Base-by-base conservation (phyloP, 352 stramenopile genomes). In the Globisporangium camurandrum region DNA sequence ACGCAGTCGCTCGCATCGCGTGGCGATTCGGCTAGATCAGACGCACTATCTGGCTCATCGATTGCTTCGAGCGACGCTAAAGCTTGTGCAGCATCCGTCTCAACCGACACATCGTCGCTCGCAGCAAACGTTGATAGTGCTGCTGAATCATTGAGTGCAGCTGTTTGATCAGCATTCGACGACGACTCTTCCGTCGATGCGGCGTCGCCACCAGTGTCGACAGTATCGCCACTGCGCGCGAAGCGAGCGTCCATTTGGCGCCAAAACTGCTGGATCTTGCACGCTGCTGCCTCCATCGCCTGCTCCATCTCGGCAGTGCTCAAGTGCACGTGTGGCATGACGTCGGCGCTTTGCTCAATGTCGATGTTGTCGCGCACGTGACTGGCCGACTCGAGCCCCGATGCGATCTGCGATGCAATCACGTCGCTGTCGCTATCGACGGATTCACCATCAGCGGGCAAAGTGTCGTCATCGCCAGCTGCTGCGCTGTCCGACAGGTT, bases 211-310 rank as follows among this genome's bases (percentile, higher is more conserved):
- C 19, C 16, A n/a, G n/a, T n/a, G n/a, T n/a, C n/a, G n/a, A n/a
- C n/a, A n/a, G n/a, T 33, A 19, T 30, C 50, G 22, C 4, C 2
- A 16, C 28, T 37, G 12, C 31, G 40, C 20, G 23, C 33, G 31
- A 43, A 59, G 8, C 46, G 53, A 30, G 27, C 38, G 23, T 49
- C 53, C 45, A 59, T 49, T 6, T 53, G 31, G 7, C 54, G 54
- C 48, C 54, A 61, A 20, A 61, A 61, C 40, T 57, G 54, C 30
- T 61, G 54, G 38, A 61, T 61, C 47, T 45, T 56, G 9, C 33
- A 23, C 39, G 49, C 54, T 3, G 54, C 54, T 14, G 31, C 38
- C 2, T 57, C 31, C 39, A 61, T 61, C 19, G 47, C 54, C 28
- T 51, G n/a, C 34, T 45, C 23, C 19, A 61, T 17, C n/a, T 44